Conservation (phyloP, 108 stramenopile species). For the Skeletonema costatum region DNA sequence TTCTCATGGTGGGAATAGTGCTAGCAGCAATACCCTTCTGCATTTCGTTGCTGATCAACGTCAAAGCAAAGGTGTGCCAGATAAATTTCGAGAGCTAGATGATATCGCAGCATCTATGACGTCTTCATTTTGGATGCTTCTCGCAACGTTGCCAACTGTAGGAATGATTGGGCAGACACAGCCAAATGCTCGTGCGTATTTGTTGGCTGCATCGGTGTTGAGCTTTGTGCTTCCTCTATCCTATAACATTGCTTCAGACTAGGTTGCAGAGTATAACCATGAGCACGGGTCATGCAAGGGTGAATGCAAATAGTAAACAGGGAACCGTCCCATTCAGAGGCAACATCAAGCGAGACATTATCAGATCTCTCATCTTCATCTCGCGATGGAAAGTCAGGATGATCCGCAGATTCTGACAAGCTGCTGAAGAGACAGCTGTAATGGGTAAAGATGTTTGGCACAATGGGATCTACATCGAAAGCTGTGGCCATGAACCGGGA, state of each 20-base stretch:
- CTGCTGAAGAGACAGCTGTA: not conserved
- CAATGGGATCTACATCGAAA: not conserved
- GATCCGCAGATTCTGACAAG: not conserved
- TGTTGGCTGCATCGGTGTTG: not conserved
- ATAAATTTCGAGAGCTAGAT: not conserved
- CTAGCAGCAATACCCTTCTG: not conserved
- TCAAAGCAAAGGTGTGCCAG: not conserved
- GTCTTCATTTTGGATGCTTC: too few species aligned
- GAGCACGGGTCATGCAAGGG: not conserved
- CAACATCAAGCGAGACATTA: not conserved
- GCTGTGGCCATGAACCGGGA: not conserved
- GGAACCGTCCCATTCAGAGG: not conserved
- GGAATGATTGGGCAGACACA: not conserved
- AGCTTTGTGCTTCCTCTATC: not conserved
- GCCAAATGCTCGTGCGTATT: not conserved
- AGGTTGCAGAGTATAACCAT: not conserved
- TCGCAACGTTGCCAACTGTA: too few species aligned
- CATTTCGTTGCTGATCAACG: not conserved
- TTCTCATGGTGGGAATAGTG: not conserved
- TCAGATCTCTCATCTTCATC: not conserved
- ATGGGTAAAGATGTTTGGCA: not conserved
- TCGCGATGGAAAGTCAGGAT: not conserved
- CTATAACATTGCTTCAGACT: not conserved
- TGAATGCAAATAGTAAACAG: not conserved
- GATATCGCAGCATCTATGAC: not conserved